phyloP scores from a whole-genome alignment of 2,329 filamentous ascomycete species.

The Parastagonospora nodorum region DNA sequence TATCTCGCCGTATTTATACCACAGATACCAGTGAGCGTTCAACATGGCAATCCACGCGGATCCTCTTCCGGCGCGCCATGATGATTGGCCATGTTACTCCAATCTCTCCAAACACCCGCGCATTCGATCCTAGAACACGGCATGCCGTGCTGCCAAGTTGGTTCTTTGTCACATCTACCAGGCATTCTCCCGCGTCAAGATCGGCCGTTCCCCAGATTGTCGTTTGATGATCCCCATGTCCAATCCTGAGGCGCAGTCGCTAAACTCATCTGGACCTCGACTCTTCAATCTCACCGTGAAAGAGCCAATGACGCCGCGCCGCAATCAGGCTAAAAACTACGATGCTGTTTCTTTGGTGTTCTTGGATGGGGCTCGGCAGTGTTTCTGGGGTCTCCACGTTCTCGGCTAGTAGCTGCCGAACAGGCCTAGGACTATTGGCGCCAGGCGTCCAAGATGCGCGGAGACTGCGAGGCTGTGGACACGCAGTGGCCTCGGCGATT shows the following conservation, averaged over 20 bases:
- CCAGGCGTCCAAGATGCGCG: not conserved
- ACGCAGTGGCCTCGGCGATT: no score
- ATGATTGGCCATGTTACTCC: not conserved
- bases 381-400: not conserved
- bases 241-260: not conserved
- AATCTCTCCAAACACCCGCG: not conserved
- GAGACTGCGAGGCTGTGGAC: no score
- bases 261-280: not conserved
- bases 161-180: constrained; percentile 9
- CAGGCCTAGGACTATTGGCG: not conserved
- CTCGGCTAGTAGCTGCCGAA: not conserved
- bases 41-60: not conserved
- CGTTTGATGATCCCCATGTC: not conserved
- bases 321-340: constrained; percentile 9
- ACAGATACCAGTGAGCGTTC: not conserved
- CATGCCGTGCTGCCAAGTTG: constrained; percentile 8
- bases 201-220: constrained; percentile 1
- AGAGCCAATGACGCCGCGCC: constrained; percentile 5
- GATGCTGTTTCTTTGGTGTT: not conserved
- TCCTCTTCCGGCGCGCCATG: not conserved
- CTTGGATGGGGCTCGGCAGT: not conserved
- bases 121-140: not conserved
- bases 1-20: not conserved
- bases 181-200: constrained; percentile 9
- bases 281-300: constrained; percentile 3